Evolutionary conservation across 225 moss, liverwort and hornwort genomes (phyloP), one percentile per base, ranked within the genome.

Genomic region (Thuidium tamariscinum): DNA sequence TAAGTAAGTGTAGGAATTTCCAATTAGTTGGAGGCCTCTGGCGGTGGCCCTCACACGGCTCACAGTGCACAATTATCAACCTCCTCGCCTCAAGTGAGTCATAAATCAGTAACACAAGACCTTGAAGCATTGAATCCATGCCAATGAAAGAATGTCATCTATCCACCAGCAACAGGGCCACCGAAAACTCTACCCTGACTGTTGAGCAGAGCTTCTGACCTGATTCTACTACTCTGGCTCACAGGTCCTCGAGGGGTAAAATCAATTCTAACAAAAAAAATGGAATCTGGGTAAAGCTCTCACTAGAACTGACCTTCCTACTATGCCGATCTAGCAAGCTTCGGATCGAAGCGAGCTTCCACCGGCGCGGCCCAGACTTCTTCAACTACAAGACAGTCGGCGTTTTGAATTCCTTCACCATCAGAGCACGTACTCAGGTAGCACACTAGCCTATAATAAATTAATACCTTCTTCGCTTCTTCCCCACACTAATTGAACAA

Each of bases 351-450:
- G n/a, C n/a, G n/a, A n/a, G n/a, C n/a, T n/a, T n/a, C n/a, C n/a
- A n/a, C n/a, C n/a, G n/a, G n/a, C n/a, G 30, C 49, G 62, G 54
- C 57, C 36, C 73, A 23, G n/a, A 67, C 82, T 70, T 70, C 70
- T 64, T 77, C 66, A 64, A 55, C 86, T 52, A 67, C 64, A n/a
- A 70, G 51, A 64, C 48, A 44, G 70, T 68, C 44, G 76, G 76
- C 62, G 4, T n/a, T 83, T 83, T 11, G 25, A 59, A 59, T 59
- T 83, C 59, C 83, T 87, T 84, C 89, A 87, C 44, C 74, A 87
- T 67, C 87, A 87, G 84, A 84, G 89, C 89, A 89, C 87, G 60
- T 84, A 83, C 63, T 67, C 75, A 41, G 42, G 69, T 55, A 85
- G 37, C 34, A 46, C 48, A 57, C 46, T 79, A 37, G 48, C 5